Base-by-base conservation (phyloP, 148 eudicot species). In the Camellia japonica region DNA sequence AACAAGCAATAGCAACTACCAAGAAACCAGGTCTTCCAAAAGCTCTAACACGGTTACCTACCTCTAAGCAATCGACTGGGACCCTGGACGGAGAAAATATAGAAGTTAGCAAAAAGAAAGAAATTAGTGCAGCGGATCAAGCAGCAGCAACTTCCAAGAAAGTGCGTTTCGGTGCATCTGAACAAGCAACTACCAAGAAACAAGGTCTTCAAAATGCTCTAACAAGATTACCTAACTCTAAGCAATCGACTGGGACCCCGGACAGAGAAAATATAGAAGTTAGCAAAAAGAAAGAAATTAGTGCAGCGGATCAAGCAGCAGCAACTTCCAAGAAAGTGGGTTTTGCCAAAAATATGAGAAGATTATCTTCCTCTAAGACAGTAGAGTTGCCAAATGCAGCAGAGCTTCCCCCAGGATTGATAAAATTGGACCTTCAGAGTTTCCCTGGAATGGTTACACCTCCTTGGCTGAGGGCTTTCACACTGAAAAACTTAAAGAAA, bases 361-460 rank as follows among this genome's bases (percentile, higher is more conserved):
- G 43, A 0, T 18, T 9, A 72, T 60, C 76, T 44, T 8, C 76
- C 42, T 70, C 81, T 71, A 71, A 46, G 58, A 10, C 43, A n/a
- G 12, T 51, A 10, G 78, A 38, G 3, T 13, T 0, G 12, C 3
- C 20, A 76, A 3, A 5, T 15, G 15, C 47, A n/a, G n/a, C n/a
- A 4, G 43, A 16, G 46, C 77, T 73, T 60, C 86, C 87, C 12
- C 15, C 63, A 0, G 41, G 15, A 20, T 76, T 90, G 56, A 66
- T 68, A 74, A 90, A 90, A 68, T 73, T 90, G 46, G 93, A 90
- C 86, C n/a, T 87, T 73, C 76, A 81, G 55, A 80, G 80, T 82
- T 81, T 75, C 12, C 89, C 90, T 46, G 20, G 20, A 23, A 23
- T 1, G 2, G 70, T 12, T 10, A 41, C 83, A 75, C 78, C 84